Conservation (phyloP, 768 basidiomycete genomes). For the Suillus paluster region DNA sequence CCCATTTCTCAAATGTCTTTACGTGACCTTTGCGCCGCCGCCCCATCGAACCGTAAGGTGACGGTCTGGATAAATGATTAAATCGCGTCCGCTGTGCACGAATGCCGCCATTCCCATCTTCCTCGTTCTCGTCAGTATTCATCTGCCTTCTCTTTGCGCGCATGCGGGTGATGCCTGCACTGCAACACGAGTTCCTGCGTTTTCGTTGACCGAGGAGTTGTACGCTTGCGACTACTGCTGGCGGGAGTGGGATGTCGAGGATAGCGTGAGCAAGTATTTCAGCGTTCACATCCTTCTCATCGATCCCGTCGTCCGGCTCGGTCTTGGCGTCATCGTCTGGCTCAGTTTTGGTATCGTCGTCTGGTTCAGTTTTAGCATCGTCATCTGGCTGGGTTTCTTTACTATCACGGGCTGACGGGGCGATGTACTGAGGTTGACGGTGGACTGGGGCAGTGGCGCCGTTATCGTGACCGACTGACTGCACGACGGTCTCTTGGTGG, state of each 20-base stretch:
- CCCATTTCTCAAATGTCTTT: background rate
- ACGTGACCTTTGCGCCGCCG: background rate
- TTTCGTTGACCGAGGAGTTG: background rate
- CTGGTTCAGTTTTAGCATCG: background rate
- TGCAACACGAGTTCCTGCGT: background rate
- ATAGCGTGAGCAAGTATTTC: background rate
- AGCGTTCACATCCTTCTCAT: conserved; percentile 1
- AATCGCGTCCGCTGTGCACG: background rate
- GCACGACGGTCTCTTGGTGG: background rate
- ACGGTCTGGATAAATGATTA: background rate
- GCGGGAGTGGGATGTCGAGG: background rate
- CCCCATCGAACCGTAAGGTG: background rate
- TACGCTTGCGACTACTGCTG: background rate
- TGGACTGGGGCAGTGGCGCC: background rate
- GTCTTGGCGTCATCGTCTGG: background rate
- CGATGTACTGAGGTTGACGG: background rate
- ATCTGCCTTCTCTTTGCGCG: background rate
- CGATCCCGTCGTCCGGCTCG: background rate
- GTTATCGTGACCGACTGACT: background rate
- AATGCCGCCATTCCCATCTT: background rate
- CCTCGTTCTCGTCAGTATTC: background rate
- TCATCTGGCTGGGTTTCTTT: background rate
- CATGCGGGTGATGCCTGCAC: background rate
- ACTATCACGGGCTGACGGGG: background rate
- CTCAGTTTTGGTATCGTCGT: background rate